Evolutionary conservation across 306 rosid species (phyloP).

Genomic region (Glycine tomentella): DNA sequence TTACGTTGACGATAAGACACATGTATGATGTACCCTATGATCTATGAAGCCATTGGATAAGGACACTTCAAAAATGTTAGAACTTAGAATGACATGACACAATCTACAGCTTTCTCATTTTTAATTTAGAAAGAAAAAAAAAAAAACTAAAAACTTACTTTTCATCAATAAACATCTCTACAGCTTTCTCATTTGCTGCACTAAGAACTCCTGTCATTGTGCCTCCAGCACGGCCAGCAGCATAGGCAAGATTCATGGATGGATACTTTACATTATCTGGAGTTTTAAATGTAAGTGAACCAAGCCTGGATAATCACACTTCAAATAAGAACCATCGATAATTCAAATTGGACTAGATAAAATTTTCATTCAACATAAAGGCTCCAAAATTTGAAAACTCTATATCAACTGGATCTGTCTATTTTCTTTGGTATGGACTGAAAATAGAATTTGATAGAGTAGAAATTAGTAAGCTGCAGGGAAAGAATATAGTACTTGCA

Average conservation of each 20-base stretch:
- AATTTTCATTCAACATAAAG: conserved; percentile 25
- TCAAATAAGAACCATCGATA: background rate
- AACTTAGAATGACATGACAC: background rate
- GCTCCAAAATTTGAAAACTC: background rate
- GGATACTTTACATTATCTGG: conserved; percentile 97
- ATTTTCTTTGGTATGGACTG: conserved; percentile 13
- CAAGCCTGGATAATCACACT: conserved; percentile 75
- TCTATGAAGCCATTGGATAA: too few relatives aligned
- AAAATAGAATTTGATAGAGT: conserved; percentile 14
- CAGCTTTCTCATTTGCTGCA: conserved; percentile 99
- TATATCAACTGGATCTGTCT: conserved; percentile 14
- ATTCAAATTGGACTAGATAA: background rate
- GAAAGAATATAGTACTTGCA: conserved; percentile 74
- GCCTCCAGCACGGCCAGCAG: conserved; percentile 99
- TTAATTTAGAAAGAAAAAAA: background rate
- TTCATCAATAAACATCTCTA: conserved; percentile 91
- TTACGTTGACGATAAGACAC: background rate
- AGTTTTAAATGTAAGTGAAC: conserved; percentile 86
- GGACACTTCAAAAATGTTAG: too few relatives aligned
- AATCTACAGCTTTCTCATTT: background rate
- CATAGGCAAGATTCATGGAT: conserved; percentile 93
- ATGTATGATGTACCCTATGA: background rate
- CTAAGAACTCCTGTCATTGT: conserved; percentile 99
- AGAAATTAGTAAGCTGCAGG: conserved; percentile 42
- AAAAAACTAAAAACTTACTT: conserved; percentile 61